Evolutionary conservation across 2,329 filamentous ascomycete species (phyloP).

Genomic region (Aspergillus calidoustus): DNA sequence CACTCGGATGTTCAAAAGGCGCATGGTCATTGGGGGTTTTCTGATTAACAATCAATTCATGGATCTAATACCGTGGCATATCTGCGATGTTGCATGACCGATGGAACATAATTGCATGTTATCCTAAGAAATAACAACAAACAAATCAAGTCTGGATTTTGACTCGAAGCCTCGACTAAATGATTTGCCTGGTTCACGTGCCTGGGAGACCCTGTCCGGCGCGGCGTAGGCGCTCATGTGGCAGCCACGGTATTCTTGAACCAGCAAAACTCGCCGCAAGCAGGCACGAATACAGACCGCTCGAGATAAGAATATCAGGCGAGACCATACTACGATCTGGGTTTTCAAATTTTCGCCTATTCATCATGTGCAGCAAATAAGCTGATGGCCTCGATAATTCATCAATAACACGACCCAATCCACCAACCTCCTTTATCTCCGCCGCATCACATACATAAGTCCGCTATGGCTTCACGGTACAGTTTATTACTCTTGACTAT

Average conservation of each 20-base stretch:
- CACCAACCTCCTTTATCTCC: slow-evolving; percentile 6
- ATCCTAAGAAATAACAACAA: neutral
- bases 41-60: slow-evolving; percentile 9
- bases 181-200: slow-evolving; percentile 9
- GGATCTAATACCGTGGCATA: slow-evolving; percentile 4
- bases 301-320: neutral
- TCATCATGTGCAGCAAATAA: slow-evolving; percentile 5
- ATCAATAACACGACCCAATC: neutral
- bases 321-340: neutral
- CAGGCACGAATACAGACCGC: neutral
- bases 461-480: slow-evolving; percentile 44
- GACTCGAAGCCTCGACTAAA: neutral
- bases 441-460: slow-evolving; percentile 13
- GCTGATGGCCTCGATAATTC: neutral
- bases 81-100: slow-evolving; percentile 4
- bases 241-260: slow-evolving; percentile 20
- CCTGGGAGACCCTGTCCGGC: slow-evolving; percentile 11
- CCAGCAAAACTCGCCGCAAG: slow-evolving; percentile 6
- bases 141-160: neutral
- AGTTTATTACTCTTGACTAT: neutral
- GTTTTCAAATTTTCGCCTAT: neutral
- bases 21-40: slow-evolving; percentile 26
- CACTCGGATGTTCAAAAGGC: slow-evolving; percentile 25
- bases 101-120: slow-evolving; percentile 7
- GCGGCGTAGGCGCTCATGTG: slow-evolving; percentile 22